Percentiles rank a stretch among this genome's conserved stretches.
Evolutionary conservation across 371 early-diverging fungal genomes (phyloP).

Genomic region (Haplosporangium sp.): DNA sequence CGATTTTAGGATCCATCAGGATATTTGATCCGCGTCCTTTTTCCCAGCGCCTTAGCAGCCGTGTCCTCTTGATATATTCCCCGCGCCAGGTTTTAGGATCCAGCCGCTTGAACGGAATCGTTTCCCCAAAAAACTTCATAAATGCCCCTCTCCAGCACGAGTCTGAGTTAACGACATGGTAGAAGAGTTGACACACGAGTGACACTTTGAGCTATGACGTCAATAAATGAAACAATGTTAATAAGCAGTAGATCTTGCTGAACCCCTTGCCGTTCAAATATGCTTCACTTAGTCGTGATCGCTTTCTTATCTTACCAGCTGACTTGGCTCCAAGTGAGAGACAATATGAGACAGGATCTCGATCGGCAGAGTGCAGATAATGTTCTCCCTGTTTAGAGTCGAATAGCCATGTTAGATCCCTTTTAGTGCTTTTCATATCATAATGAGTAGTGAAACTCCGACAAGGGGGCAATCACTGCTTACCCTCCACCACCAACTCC

Average conservation of each 20-base stretch:
- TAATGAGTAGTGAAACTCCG: too few species aligned
- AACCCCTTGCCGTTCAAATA: too few species aligned
- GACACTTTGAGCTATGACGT: constrained; percentile 25
- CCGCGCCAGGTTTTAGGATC: constrained; percentile 52
- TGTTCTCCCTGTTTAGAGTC: constrained; percentile 16
- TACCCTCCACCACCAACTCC: constrained; percentile 32
- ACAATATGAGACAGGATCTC: constrained; percentile 46
- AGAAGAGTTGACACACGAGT: constrained; percentile 35
- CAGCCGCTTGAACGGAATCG: constrained; percentile 43
- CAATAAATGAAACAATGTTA: neutral
- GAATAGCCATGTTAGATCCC: neutral
- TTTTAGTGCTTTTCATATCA: too few species aligned
- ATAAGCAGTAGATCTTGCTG: too few species aligned
- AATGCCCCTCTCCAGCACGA: constrained; percentile 54
- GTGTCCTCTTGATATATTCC: constrained; percentile 48
- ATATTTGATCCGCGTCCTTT: constrained; percentile 45
- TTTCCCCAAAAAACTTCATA: constrained; percentile 44
- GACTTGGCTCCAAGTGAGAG: constrained; percentile 40
- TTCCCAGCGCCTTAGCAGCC: constrained; percentile 43
- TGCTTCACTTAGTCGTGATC: too few species aligned
- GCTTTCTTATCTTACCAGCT: constrained; percentile 33
- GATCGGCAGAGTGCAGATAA: constrained; percentile 37
- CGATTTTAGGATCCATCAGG: constrained; percentile 36
- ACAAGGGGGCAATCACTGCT: neutral
- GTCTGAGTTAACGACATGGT: constrained; percentile 48